Evolutionary conservation across 176 grass and related monocot species (phyloP).

Genomic region (Oryza meyeriana): DNA sequence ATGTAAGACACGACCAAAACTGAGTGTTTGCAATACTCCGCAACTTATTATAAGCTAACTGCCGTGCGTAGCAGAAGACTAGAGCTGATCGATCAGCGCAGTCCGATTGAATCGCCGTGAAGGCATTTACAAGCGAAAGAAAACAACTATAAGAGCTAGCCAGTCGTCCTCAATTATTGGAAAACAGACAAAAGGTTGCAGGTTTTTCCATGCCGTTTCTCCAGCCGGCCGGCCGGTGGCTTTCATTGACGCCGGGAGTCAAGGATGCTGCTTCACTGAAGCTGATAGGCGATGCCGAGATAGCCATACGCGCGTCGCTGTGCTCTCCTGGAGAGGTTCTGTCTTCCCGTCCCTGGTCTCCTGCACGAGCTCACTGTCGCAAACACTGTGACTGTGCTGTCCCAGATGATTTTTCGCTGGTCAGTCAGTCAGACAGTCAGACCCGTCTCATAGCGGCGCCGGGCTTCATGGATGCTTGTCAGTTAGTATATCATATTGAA

Average conservation of each 20-base stretch:
- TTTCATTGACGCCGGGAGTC: slow-evolving; percentile 36
- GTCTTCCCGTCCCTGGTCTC: not conserved
- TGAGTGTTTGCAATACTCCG: not conserved
- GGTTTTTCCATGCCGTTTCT: slow-evolving; percentile 30
- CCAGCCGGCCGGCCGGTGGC: not conserved
- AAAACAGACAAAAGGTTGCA: not conserved
- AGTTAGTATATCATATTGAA: not conserved
- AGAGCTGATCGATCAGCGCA: not conserved
- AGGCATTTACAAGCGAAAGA: not conserved
- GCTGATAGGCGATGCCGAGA: not conserved
- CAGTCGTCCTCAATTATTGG: not conserved
- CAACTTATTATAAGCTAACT: not conserved
- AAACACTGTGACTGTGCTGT: not conserved
- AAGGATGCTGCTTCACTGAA: not conserved
- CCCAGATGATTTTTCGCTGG: not conserved
- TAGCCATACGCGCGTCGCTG: not conserved
- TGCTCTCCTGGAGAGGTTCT: not conserved
- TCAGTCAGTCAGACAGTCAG: slow-evolving; percentile 32
- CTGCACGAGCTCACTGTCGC: slow-evolving; percentile 7
- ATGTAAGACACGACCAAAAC: not conserved
- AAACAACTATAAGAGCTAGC: not conserved
- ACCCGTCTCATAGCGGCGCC: not conserved
- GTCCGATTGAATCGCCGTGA: not conserved
- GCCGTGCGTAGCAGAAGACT: not conserved
- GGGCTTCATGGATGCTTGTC: not conserved